Evolutionary conservation across 1,284 basidiomycete genomes (phyloP).

Genomic region (Melampsora larici-populina): DNA sequence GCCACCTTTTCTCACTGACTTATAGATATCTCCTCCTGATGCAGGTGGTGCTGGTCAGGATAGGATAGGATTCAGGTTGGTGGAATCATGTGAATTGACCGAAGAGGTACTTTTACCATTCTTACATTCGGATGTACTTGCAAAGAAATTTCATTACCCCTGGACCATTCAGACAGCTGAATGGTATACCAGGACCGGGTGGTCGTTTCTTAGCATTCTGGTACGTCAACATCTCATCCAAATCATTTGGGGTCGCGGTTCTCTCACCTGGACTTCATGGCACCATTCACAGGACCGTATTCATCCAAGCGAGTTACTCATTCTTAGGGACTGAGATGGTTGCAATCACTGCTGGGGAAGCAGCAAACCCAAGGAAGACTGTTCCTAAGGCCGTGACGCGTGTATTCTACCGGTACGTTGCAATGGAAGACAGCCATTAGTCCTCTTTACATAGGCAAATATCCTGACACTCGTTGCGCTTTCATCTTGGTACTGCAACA

Average conservation of each 20-base stretch:
- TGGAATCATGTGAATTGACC: neutral
- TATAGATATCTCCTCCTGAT: slow-evolving; percentile 47
- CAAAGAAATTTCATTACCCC: slow-evolving; percentile 72
- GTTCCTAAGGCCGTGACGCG: slow-evolving; percentile 74
- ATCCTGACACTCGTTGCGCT: slow-evolving; percentile 60
- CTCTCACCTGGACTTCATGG: slow-evolving; percentile 44
- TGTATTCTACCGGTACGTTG: slow-evolving; percentile 67
- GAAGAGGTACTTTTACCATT: neutral
- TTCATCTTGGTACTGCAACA: slow-evolving; percentile 30
- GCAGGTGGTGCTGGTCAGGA: slow-evolving; percentile 64
- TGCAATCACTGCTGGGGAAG: slow-evolving; percentile 59
- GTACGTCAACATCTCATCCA: slow-evolving; percentile 47
- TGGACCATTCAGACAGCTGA: slow-evolving; percentile 59
- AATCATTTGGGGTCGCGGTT: neutral
- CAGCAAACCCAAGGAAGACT: slow-evolving; percentile 70
- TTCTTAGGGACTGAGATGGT: slow-evolving; percentile 82
- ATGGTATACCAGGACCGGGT: slow-evolving; percentile 51
- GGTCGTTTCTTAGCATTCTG: slow-evolving; percentile 56
- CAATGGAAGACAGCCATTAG: neutral
- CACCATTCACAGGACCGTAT: slow-evolving; percentile 55
- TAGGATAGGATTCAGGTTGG: slow-evolving; percentile 56
- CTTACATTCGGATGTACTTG: slow-evolving; percentile 57
- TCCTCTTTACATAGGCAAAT: slow-evolving; percentile 62
- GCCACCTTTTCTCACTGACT: slow-evolving; percentile 53
- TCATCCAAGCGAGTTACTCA: slow-evolving; percentile 73